Base-by-base conservation (phyloP, 2,329 filamentous ascomycete species). In the Cladosporium sp. region DNA sequence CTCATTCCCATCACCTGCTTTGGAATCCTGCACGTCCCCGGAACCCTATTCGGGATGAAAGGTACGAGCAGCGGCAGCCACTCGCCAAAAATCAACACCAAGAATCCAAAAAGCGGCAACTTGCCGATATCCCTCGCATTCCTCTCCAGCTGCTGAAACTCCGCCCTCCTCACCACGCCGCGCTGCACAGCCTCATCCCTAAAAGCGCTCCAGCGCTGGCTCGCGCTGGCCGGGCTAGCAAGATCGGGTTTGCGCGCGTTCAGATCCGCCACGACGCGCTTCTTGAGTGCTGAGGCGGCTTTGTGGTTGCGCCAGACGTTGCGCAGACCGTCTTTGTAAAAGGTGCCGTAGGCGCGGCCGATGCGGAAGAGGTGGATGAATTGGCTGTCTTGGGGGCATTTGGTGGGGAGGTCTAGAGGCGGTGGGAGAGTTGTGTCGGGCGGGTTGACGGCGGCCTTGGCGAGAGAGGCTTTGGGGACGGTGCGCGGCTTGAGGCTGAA, bases 281-380 rank as follows among this genome's bases (percentile, higher is more conserved):
- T 70, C 50, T 83, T 80, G 65, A 82, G 63, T 5, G 68, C 58
- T 6, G 72, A 74, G 0, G 78, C 72, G 9, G 76, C 68, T 59
- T 77, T 75, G 64, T 80, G 78, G 64, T 96, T 96, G 60, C 78
- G 75, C 71, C 85, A 86, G 54, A 96, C 86, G 66, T 88, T 85
- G 69, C 86, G 86, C 34, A 96, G 75, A 17, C 92, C 93, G 1
- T 84, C 82, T 75, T 94, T 96, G 84, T 97, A 97, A 82, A 97
- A 97, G 37, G 75, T 74, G 9, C 88, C 66, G 74, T 96, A 96
- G 54, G 88, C 85, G 71, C 88, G 88, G 62, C 90, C 93, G 28
- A 87, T 76, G 43, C 75, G 71, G 68, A 84, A 83, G 62, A 84
- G 78, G 75, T 89, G 83, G 17, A 74, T 73, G 58, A 83, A 70